These are phyloP conservation scores for Setaria italica DNA, from an alignment of 202 grass and related monocot genomes.

Conservation along the genomic window DNA sequence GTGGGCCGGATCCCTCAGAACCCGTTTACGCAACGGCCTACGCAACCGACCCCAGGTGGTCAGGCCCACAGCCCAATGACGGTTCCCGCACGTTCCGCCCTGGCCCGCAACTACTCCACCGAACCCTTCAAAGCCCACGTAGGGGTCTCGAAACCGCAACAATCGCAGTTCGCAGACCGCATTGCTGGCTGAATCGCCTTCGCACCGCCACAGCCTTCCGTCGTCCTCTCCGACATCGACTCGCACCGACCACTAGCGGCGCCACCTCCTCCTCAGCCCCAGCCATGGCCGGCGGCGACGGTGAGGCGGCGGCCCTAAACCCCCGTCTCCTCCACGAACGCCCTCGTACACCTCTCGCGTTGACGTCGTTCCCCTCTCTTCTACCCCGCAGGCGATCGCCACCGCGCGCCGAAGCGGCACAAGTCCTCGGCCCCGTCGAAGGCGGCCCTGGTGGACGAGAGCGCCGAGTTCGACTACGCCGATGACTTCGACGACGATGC, in stretches of 20 bases:
- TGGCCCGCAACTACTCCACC: background rate
- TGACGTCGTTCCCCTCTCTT: conserved; percentile 12
- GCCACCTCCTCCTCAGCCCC: conserved; percentile 13
- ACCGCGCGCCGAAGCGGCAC: conserved; percentile 65
- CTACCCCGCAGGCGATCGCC: conserved; percentile 61
- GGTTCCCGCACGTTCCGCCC: conserved; percentile 15
- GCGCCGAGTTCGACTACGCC: conserved; percentile 74
- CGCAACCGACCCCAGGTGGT: background rate
- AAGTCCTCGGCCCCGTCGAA: conserved; percentile 62
- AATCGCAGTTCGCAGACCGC: background rate
- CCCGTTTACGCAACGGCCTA: background rate
- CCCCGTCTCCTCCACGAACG: background rate
- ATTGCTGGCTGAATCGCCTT: no score
- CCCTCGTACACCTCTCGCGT: background rate
- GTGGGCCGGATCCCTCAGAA: background rate
- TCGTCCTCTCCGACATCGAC: conserved; percentile 18
- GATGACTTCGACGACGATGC: conserved; percentile 78
- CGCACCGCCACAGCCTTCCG: background rate
- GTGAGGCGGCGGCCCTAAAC: conserved; percentile 47
- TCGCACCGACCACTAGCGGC: conserved; percentile 20
- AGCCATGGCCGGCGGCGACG: conserved; percentile 65
- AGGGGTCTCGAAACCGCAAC: background rate
- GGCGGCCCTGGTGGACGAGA: conserved; percentile 64
- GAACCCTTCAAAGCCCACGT: background rate
- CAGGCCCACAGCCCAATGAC: background rate